Evolutionary conservation across 2,329 filamentous ascomycete species (phyloP).

Genomic region (Emydomyces testavorans): DNA sequence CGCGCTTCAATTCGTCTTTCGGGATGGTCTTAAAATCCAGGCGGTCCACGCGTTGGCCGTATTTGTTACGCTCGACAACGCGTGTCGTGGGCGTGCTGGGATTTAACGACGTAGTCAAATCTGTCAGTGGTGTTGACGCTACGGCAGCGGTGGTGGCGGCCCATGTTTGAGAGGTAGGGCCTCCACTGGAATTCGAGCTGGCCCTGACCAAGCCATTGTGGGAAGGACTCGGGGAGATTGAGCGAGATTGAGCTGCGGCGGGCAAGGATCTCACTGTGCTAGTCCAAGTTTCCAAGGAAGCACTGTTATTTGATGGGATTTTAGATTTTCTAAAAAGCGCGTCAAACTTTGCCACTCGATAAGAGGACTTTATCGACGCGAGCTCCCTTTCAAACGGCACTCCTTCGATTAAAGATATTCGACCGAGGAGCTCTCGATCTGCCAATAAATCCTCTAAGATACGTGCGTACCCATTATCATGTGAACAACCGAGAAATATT

Average conservation of each 20-base stretch:
- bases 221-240: slow-evolving; percentile 29
- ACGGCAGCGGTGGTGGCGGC: slow-evolving; percentile 29
- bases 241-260: slow-evolving; percentile 20
- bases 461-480: slow-evolving; percentile 45
- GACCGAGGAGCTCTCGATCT: slow-evolving; percentile 35
- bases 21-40: slow-evolving; percentile 41
- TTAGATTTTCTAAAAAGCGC: slow-evolving; percentile 45
- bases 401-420: slow-evolving; percentile 47
- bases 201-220: slow-evolving; percentile 12
- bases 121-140: slow-evolving; percentile 31
- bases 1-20: slow-evolving; percentile 45
- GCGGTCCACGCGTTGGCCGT: slow-evolving; percentile 49
- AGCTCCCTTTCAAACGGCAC: slow-evolving; percentile 46
- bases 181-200: slow-evolving; percentile 10
- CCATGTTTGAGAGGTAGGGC: slow-evolving; percentile 23
- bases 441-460: slow-evolving; percentile 41
- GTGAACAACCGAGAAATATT: slow-evolving; percentile 49
- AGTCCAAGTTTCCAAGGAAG: slow-evolving; percentile 16
- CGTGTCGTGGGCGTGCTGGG: slow-evolving; percentile 23
- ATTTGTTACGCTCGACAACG: slow-evolving; percentile 45
- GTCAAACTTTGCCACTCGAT: slow-evolving; percentile 41
- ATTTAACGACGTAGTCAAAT: slow-evolving; percentile 28
- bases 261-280: slow-evolving; percentile 12
- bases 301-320: slow-evolving; percentile 26
- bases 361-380: slow-evolving; percentile 36